phyloP scores from a whole-genome alignment of 2,329 filamentous ascomycete genomes.

The Cryphonectria japonica region DNA sequence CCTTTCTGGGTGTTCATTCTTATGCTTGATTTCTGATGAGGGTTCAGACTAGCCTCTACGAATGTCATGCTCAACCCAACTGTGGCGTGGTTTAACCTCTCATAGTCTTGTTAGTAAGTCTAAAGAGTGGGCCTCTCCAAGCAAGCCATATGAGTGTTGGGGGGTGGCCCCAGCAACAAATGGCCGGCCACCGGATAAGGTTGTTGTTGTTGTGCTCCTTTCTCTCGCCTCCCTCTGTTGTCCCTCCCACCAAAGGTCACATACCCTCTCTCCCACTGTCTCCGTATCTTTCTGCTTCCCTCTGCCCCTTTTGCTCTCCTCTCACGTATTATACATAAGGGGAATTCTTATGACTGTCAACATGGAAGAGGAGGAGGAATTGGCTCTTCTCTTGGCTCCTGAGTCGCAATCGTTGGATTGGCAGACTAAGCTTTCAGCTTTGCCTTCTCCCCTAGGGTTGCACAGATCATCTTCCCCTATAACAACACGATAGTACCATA shows the following conservation, averaged over 20 bases:
- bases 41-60: not conserved
- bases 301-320: not conserved
- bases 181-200: not conserved
- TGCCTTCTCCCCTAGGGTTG: not conserved
- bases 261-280: not conserved
- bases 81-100: not conserved
- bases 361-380: too few relatives aligned
- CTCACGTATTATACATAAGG: too few relatives aligned
- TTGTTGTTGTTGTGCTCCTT: not conserved
- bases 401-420: not conserved
- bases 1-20: too few relatives aligned
- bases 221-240: not conserved
- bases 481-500: too few relatives aligned
- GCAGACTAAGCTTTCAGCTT: not conserved
- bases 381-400: too few relatives aligned
- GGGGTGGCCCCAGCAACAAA: not conserved
- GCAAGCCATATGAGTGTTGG: not conserved
- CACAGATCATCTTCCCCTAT: not conserved
- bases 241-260: not conserved
- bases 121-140: not conserved
- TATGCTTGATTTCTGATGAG: not conserved
- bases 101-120: not conserved
- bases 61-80: not conserved
- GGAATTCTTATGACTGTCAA: too few relatives aligned
- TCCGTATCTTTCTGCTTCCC: not conserved